Percentiles rank a stretch among this genome's conserved stretches.
Evolutionary conservation across 371 early-diverging fungal species (phyloP).

Genomic region (Mortierella sp.): DNA sequence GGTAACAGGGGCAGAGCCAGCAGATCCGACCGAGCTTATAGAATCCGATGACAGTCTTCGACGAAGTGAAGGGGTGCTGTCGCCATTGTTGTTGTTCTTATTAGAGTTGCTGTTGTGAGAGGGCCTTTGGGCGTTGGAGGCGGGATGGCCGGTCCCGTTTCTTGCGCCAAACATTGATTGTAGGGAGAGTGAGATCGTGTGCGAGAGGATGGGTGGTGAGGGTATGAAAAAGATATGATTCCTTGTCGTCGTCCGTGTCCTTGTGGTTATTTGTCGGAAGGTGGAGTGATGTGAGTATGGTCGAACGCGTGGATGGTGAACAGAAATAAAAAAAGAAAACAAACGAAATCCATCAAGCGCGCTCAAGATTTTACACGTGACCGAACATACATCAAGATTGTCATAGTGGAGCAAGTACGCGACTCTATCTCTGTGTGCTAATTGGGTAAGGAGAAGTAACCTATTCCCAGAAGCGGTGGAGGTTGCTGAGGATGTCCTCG

Average conservation of each 20-base stretch:
- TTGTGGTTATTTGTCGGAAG: background rate
- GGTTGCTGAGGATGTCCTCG: conserved; percentile 22
- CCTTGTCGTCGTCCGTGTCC: background rate
- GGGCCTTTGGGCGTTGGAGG: conserved; percentile 18
- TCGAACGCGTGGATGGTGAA: background rate
- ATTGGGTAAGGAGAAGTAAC: too few species aligned
- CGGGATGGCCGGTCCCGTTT: conserved; percentile 34
- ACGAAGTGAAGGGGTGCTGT: conserved; percentile 3
- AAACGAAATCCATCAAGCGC: background rate
- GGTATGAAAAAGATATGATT: background rate
- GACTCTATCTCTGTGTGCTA: background rate
- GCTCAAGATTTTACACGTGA: background rate
- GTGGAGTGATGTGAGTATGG: background rate
- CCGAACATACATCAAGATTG: too few species aligned
- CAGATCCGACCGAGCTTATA: conserved; percentile 32
- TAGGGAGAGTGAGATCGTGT: background rate
- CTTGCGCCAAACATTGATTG: conserved; percentile 43
- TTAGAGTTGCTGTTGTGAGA: background rate
- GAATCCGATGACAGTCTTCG: conserved; percentile 41
- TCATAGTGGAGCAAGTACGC: background rate
- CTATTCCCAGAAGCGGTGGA: conserved; percentile 18
- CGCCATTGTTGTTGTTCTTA: background rate
- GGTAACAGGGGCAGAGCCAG: background rate
- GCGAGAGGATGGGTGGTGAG: background rate
- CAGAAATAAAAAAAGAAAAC: background rate